Conservation (phyloP, 2,329 filamentous ascomycete species). For the Penicillium sclerotigenum region DNA sequence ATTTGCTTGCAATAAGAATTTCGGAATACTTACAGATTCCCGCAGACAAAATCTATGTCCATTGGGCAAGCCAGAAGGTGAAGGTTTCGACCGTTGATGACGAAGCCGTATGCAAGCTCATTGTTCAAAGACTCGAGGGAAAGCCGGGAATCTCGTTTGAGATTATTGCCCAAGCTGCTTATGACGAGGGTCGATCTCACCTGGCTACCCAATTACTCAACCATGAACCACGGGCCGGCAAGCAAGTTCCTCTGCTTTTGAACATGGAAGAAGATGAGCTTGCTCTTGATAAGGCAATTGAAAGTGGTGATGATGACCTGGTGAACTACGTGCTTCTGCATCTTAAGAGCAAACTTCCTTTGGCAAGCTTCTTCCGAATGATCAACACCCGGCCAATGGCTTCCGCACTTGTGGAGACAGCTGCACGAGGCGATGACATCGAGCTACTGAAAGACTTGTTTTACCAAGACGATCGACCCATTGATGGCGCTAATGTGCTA, state of each 20-base stretch:
- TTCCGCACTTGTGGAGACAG: conserved; percentile 83
- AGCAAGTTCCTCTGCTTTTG: conserved; percentile 87
- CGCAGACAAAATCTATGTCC: conserved; percentile 86
- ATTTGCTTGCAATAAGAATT: conserved; percentile 82
- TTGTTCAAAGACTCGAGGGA: conserved; percentile 80
- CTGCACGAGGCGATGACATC: conserved; percentile 73
- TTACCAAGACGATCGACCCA: conserved; percentile 90
- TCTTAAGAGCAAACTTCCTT: conserved; percentile 82
- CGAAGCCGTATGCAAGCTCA: conserved; percentile 77
- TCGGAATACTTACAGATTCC: conserved; percentile 83
- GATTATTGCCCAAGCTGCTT: conserved; percentile 85
- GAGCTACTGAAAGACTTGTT: conserved; percentile 90
- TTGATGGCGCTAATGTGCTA: conserved; percentile 85
- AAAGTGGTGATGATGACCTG: conserved; percentile 90
- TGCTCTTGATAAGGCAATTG: conserved; percentile 92
- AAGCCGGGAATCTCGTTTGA: conserved; percentile 95
- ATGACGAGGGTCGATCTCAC: conserved; percentile 86
- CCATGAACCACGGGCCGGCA: conserved; percentile 89
- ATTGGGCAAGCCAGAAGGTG: conserved; percentile 96
- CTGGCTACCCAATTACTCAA: conserved; percentile 89
- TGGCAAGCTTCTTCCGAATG: conserved; percentile 87
- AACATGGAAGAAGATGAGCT: conserved; percentile 96
- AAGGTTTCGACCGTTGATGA: conserved; percentile 80
- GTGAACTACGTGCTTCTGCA: conserved; percentile 85
- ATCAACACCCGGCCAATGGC: conserved; percentile 84